Conservation (phyloP, 2,329 filamentous ascomycete species). For the Dothiorella sarmentorum region DNA sequence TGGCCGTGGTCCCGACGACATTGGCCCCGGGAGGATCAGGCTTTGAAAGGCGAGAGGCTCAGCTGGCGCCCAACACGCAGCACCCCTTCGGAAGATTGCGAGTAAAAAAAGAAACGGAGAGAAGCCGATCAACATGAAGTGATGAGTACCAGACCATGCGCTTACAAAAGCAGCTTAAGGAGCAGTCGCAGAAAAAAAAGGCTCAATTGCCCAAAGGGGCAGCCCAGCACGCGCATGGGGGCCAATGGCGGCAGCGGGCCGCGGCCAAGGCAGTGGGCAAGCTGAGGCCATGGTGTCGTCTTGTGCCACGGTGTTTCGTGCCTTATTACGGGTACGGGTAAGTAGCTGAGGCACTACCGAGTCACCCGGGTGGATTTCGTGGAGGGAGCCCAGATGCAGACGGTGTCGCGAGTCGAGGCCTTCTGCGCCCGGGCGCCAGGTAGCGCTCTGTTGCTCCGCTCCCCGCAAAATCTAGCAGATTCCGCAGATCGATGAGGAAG, state of each 20-base stretch:
- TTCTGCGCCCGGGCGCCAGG: conserved; percentile 1
- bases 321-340: no score
- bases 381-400: background rate
- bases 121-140: conserved; percentile 1
- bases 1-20: background rate
- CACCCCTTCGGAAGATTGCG: conserved; percentile 17
- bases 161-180: background rate
- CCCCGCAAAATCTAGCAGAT: conserved; percentile 11
- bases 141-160: background rate
- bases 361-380: background rate
- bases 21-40: conserved; percentile 3
- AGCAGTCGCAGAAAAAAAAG: background rate
- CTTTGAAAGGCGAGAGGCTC: conserved; percentile 8
- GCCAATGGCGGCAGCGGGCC: background rate
- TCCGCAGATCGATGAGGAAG: background rate
- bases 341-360: background rate
- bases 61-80: conserved; percentile 12
- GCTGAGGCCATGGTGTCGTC: background rate
- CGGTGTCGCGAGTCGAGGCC: background rate
- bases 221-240: background rate
- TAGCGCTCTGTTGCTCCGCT: background rate
- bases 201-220: background rate
- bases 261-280: background rate
- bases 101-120: conserved; percentile 11
- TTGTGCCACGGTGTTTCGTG: background rate